A percentile compares a stretch with the other conserved stretches of the same genome.
phyloP scores from a whole-genome alignment of 2,329 filamentous ascomycete species.

The Venturia oleaginea region DNA sequence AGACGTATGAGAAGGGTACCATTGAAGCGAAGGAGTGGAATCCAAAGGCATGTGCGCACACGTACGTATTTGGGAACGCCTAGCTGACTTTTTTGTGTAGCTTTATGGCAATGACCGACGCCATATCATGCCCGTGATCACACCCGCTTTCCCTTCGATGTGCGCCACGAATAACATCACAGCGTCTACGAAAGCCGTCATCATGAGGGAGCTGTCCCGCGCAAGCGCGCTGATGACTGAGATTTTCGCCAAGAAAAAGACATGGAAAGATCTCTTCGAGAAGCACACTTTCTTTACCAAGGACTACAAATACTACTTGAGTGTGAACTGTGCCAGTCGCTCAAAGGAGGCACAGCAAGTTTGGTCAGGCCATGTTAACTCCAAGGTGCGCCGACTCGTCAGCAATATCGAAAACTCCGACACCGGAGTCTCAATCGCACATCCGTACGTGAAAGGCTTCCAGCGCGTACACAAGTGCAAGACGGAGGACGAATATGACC shows the following conservation, averaged over 20 bases:
- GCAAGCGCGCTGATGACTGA: conserved; percentile 68
- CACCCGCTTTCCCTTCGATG: conserved; percentile 95
- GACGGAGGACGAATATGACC: conserved; percentile 51
- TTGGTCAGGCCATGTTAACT: conserved; percentile 90
- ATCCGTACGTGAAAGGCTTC: conserved; percentile 89
- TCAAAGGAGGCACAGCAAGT: conserved; percentile 75
- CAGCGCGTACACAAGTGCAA: conserved; percentile 68
- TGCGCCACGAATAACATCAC: conserved; percentile 94
- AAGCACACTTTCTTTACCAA: conserved; percentile 90
- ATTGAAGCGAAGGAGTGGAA: conserved; percentile 89
- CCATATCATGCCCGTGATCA: conserved; percentile 97
- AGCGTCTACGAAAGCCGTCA: conserved; percentile 72
- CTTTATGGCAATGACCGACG: conserved; percentile 71
- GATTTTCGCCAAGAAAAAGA: conserved; percentile 66
- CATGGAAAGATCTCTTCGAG: conserved; percentile 81
- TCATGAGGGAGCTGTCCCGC: conserved; percentile 71
- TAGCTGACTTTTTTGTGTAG: conserved; percentile 31
- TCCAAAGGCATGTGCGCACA: conserved; percentile 54
- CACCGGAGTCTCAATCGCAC: conserved; percentile 67
- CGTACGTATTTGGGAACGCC: neutral
- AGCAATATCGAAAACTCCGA: conserved; percentile 71
- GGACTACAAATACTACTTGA: conserved; percentile 93
- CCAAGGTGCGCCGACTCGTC: conserved; percentile 80
- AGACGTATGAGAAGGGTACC: conserved; percentile 69
- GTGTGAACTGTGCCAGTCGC: conserved; percentile 72